Evolutionary conservation across 495 filamentous ascomycete genomes (phyloP), one percentile per base, ranked within the genome.

Genomic region (Polyplosphaeria fusca): DNA sequence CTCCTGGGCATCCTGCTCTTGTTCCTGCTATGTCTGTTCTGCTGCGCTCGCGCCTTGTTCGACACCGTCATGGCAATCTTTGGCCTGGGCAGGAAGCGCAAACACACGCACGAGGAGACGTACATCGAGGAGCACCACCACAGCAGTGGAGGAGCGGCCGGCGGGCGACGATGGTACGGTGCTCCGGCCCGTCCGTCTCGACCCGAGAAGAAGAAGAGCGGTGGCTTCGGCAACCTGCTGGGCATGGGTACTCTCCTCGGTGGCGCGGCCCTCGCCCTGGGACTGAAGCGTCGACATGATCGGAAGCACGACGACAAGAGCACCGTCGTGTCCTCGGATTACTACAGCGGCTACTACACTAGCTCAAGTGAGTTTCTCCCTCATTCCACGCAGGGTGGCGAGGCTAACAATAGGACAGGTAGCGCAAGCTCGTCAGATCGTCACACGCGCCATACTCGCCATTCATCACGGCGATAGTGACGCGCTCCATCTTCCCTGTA

Each of bases 1-100:
- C 80, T 96, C 60, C 82, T 80, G n/a, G 91, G 86, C 64, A 76
- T 90, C 20, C 68, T 85, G 44, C 70, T 95, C 1, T 76, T 95
- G 14, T 66, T 88, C 11, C 78, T 92, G 3, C 61, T 95, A 47
- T 90, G 86, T 71, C 79, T 83, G 67, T 91, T 81, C 75, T 81
- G 83, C 72, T 86, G 89, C 62, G 79, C 85, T 55, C 81, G 79
- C 56, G 83, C 83, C 7, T 70, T 83, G 18, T 77, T 87, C 68
- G 79, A 86, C 51, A 78, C 73, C 14, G 50, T 89, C 22, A 70
- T 88, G 47, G 86, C 81, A 27, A 73, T 87, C 47, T 77, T 94
- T 47, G 89, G 88, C 24, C 60, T 83, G 23, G 75, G 82, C 27
- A 70, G 71, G 51, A 75, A 66, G 67, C 68, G 67, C 48, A 71